Base-by-base conservation (phyloP, 257 asterid genomes). In the Rauvolfia tetraphylla region DNA sequence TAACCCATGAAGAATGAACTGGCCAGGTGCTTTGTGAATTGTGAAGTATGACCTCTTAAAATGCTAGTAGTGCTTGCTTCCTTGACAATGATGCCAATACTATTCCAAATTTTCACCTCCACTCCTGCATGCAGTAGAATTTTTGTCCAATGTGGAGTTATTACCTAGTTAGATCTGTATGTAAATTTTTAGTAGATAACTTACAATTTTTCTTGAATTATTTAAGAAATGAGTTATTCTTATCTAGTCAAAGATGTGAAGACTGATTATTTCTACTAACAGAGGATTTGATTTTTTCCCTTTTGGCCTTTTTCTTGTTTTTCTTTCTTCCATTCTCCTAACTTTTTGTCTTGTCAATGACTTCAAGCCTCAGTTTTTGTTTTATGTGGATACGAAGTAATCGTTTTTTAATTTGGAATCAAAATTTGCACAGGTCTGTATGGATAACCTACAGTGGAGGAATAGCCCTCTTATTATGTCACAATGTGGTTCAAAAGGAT, bases 401-500 rank as follows among this genome's bases (percentile, higher is more conserved):
- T 31, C 20, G 9, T 49, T 5, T 59, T 46, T 49, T 68, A 15
- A 41, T 17, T 68, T 73, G 65, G 33, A 71, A 27, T 70, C 53
- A 42, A 71, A 76, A 38, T 72, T 80, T 81, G 78, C 74, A 66
- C 83, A 95, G 99, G 96, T 87, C 62, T 92, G 98, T 81, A 87
- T 92, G 97, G 76, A 61, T 36, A 86, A 89, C 79, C 87, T 91
- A 68, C 75, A 90, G 77, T 95, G 99, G 99, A 89, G 98, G 91
- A 95, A 95, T 78, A 92, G 98, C 81, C 97, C 99, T 76, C 81
- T 95, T 41, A 95, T 95, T 67, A 95, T 95, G 99, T 92, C 98
- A 41, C 96, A 89, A 61, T 95, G 99, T 88, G 99, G 99, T 82
- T 95, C 99, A 79, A 95, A 95, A 86, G 99, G 99, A 81, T 92